A percentile compares a stretch with the other conserved stretches of the same genome.
Conservation (phyloP, 768 basidiomycete genomes). For the Steccherinum ochraceum region DNA sequence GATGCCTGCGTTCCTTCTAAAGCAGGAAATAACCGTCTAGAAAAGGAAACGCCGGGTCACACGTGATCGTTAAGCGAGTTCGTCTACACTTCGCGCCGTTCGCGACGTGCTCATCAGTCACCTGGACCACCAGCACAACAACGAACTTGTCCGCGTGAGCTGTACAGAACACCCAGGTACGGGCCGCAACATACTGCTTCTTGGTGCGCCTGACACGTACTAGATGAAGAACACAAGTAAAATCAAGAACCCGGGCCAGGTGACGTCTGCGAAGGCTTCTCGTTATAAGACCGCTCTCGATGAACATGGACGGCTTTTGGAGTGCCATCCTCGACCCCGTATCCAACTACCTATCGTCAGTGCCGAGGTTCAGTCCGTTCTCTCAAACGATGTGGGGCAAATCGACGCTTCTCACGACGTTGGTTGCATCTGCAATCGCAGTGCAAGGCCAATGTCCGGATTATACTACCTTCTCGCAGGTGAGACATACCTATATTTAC, state of each 20-base stretch:
- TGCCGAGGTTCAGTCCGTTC: neutral
- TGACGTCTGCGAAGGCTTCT: no score
- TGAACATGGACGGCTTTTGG: neutral
- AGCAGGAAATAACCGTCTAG: neutral
- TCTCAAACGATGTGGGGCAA: neutral
- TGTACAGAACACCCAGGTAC: no score
- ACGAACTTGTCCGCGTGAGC: neutral
- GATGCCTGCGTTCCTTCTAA: no score
- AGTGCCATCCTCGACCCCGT: neutral
- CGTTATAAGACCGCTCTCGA: neutral
- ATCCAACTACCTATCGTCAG: neutral
- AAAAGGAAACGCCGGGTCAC: neutral
- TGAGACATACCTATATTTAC: constrained; percentile 7
- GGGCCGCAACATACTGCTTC: no score
- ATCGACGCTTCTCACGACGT: neutral
- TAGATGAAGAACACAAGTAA: neutral
- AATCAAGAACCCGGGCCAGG: no score
- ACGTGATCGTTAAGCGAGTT: neutral
- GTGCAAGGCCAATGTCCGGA: constrained; percentile 45
- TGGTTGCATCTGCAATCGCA: constrained; percentile 18
- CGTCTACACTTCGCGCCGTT: neutral
- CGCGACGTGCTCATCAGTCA: neutral
- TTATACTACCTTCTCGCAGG: constrained; percentile 56
- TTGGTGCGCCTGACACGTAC: no score
- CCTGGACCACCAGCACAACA: neutral